These are phyloP conservation scores for Trichoderma parareesei DNA, from an alignment of 495 filamentous ascomycete genomes.

Conservation along the genomic window DNA sequence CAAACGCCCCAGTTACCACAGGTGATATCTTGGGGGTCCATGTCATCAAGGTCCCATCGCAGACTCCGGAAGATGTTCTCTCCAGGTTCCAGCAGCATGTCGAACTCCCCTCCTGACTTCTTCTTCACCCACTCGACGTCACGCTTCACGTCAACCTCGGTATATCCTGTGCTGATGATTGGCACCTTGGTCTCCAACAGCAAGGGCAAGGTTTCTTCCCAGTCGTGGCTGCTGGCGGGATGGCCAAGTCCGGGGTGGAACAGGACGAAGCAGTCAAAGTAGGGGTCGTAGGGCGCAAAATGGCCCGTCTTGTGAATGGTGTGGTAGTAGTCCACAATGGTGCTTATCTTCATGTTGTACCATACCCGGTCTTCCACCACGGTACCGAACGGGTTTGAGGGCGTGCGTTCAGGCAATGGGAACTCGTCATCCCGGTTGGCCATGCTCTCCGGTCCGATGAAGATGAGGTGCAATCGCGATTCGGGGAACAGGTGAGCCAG, in stretches of 20 bases:
- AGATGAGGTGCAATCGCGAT: constrained; percentile 71
- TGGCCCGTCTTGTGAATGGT: constrained; percentile 81
- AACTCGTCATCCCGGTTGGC: constrained; percentile 80
- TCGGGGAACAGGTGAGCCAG: constrained; percentile 83
- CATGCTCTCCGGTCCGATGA: constrained; percentile 96
- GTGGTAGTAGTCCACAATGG: constrained; percentile 97
- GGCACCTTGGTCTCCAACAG: constrained; percentile 92
- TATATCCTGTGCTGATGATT: constrained; percentile 90
- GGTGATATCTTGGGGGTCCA: constrained; percentile 89
- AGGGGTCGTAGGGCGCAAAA: constrained; percentile 92
- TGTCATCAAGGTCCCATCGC: constrained; percentile 93
- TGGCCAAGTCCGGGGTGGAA: constrained; percentile 97
- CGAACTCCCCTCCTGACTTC: constrained; percentile 78
- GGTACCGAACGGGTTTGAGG: constrained; percentile 82
- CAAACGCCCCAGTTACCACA: constrained; percentile 95
- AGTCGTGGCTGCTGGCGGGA: constrained; percentile 85
- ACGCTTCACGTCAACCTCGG: constrained; percentile 84
- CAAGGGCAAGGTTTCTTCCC: constrained; percentile 80
- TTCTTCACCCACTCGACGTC: constrained; percentile 85
- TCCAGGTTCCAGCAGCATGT: constrained; percentile 82
- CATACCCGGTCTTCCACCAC: constrained; percentile 83
- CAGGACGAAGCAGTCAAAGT: constrained; percentile 91
- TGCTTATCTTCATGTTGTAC: constrained; percentile 85
- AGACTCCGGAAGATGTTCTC: constrained; percentile 93
- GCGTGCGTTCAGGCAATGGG: constrained; percentile 75